Percentiles rank a stretch among this genome's conserved stretches.
phyloP scores from a whole-genome alignment of 192 early-diverging fungal genomes.

The Coemansia sp. region DNA sequence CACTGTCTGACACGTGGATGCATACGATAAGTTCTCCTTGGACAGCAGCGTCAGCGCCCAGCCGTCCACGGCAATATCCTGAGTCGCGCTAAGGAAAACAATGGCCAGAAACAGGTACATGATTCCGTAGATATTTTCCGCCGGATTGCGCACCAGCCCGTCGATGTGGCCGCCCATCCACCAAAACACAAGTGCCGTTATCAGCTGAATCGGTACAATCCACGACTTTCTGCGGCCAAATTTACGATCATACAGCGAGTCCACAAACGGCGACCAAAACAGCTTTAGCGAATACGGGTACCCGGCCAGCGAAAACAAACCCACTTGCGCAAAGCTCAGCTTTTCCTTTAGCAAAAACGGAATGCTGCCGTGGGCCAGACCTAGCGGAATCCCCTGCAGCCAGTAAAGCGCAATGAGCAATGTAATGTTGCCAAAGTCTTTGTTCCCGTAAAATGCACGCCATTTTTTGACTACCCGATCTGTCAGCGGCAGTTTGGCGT shows the following conservation, averaged over 20 bases:
- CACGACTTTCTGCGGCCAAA: conserved; percentile 94
- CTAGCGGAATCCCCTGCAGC: conserved; percentile 94
- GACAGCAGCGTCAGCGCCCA: conserved; percentile 94
- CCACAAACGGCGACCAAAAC: conserved; percentile 97
- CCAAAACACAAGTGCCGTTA: conserved; percentile 76
- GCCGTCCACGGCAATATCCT: conserved; percentile 78
- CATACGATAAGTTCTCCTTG: conserved; percentile 89
- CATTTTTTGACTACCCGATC: conserved; percentile 19
- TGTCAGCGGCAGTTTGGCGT: conserved; percentile 9
- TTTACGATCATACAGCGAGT: conserved; percentile 77
- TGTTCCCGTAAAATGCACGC: conserved; percentile 43
- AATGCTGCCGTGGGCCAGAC: conserved; percentile 85
- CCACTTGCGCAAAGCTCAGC: conserved; percentile 89
- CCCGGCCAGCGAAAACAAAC: conserved; percentile 88
- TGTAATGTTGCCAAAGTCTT: conserved; percentile 57
- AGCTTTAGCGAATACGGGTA: conserved; percentile 99
- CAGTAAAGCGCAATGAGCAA: conserved; percentile 63
- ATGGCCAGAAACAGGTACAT: conserved; percentile 78
- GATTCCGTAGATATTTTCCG: conserved; percentile 54
- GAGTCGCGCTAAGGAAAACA: conserved; percentile 95
- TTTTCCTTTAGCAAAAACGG: conserved; percentile 95
- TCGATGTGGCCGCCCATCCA: conserved; percentile 82
- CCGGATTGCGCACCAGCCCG: conserved; percentile 58
- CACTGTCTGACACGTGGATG: conserved; percentile 93
- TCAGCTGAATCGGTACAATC: conserved; percentile 97